phyloP scores from a whole-genome alignment of 2,329 filamentous ascomycete species.

The Camptophora hylomeconis region DNA sequence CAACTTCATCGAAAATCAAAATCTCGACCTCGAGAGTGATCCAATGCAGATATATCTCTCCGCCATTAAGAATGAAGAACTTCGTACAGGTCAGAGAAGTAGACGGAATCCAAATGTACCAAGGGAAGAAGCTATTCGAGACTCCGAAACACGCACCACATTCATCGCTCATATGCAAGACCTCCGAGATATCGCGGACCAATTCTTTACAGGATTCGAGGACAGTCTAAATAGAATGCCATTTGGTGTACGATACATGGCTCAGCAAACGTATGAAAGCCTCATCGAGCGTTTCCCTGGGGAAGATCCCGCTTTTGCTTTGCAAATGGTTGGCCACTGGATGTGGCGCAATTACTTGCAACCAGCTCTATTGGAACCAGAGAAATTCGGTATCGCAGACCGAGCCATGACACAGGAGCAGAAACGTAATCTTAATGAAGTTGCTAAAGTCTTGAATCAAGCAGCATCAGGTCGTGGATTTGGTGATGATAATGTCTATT shows the following conservation, averaged over 20 bases:
- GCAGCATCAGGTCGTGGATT: conserved; percentile 81
- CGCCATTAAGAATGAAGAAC: conserved; percentile 92
- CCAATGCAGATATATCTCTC: conserved; percentile 94
- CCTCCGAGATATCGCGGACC: conserved; percentile 84
- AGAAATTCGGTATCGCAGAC: conserved; percentile 87
- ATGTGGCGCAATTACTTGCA: conserved; percentile 90
- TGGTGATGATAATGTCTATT: conserved; percentile 85
- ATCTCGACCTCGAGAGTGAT: conserved; percentile 87
- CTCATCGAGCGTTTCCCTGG: conserved; percentile 65
- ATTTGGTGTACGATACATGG: conserved; percentile 80
- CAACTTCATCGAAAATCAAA: conserved; percentile 84
- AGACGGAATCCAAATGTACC: conserved; percentile 71
- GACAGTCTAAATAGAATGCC: conserved; percentile 79
- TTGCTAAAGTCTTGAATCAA: conserved; percentile 83
- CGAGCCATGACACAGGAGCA: conserved; percentile 78
- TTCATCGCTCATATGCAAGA: conserved; percentile 94
- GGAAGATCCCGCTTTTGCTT: conserved; percentile 62
- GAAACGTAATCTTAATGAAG: conserved; percentile 81
- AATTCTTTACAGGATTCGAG: conserved; percentile 71
- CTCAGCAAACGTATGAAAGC: conserved; percentile 70
- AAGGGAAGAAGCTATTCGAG: conserved; percentile 86
- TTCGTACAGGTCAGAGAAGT: conserved; percentile 77
- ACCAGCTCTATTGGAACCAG: conserved; percentile 75
- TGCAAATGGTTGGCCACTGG: conserved; percentile 82
- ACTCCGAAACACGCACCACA: conserved; percentile 77